These are phyloP conservation scores for Buddleja alternifolia DNA, from an alignment of 257 asterid genomes.

Conservation along the genomic window DNA sequence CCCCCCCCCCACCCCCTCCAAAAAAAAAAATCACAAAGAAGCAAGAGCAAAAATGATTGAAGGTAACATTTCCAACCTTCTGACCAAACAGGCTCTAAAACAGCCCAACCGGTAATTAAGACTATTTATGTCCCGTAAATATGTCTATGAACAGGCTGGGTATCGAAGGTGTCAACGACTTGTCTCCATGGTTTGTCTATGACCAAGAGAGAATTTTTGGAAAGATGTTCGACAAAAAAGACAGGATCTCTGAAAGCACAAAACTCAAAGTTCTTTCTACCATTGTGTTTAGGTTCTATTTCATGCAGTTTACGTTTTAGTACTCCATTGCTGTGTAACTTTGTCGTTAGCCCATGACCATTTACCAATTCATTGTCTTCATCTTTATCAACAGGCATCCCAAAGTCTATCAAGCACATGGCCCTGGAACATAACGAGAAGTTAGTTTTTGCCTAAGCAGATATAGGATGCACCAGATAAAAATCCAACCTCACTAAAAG, in stretches of 20 bases:
- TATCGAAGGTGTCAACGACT: constrained; percentile 70
- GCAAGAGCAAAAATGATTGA: constrained; percentile 38
- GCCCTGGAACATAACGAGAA: constrained; percentile 55
- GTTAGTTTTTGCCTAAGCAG: constrained; percentile 18
- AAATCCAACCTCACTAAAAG: not conserved
- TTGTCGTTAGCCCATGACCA: constrained; percentile 42
- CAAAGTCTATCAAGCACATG: constrained; percentile 84
- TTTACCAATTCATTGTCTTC: constrained; percentile 47
- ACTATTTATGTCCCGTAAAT: constrained; percentile 70
- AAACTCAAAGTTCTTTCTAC: constrained; percentile 69
- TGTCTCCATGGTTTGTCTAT: constrained; percentile 88
- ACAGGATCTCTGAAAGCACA: constrained; percentile 75
- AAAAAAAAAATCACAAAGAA: constrained; percentile 18
- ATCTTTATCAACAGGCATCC: constrained; percentile 69
- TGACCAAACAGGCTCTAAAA: constrained; percentile 22
- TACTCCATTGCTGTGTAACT: constrained; percentile 54
- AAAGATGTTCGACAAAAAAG: constrained; percentile 87
- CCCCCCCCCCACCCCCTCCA: constrained; percentile 16
- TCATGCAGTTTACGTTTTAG: constrained; percentile 64
- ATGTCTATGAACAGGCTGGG: constrained; percentile 91
- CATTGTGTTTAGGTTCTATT: constrained; percentile 50
- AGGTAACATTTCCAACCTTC: constrained; percentile 39
- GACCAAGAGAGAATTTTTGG: constrained; percentile 78
- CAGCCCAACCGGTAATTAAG: constrained; percentile 18
- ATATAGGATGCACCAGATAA: constrained; percentile 4